Percentiles rank a stretch among this genome's conserved stretches.
These are phyloP conservation scores for Yarrowia divulgata DNA, from an alignment of 805 yeast species.

Conservation along the genomic window DNA sequence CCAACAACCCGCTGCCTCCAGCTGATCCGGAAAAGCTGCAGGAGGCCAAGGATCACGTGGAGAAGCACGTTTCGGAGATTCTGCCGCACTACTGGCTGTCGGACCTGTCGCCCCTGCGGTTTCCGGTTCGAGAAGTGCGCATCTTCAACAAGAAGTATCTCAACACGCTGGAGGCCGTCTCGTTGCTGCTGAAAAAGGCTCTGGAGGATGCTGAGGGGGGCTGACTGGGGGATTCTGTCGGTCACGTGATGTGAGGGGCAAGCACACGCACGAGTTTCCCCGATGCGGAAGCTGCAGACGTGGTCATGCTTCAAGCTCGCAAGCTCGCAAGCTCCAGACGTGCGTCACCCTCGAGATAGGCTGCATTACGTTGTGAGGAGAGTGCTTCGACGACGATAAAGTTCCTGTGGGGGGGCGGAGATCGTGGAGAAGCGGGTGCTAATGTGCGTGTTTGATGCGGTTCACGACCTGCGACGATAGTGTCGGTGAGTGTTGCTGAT, in stretches of 20 bases:
- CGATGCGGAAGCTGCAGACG: too few relatives aligned
- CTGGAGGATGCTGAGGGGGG: conserved; percentile 11
- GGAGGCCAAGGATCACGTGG: not conserved
- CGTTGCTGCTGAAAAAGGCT: conserved; percentile 6
- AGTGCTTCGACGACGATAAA: conserved; percentile 13
- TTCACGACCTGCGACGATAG: too few relatives aligned
- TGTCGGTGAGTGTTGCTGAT: too few relatives aligned
- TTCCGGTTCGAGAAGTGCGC: conserved; percentile 72
- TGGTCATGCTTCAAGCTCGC: too few relatives aligned
- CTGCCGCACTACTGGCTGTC: conserved; percentile 61
- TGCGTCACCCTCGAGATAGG: not conserved
- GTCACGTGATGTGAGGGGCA: too few relatives aligned
- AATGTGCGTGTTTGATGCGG: too few relatives aligned
- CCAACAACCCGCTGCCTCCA: not conserved
- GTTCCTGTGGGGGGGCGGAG: conserved; percentile 28
- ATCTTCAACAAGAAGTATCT: conserved; percentile 53
- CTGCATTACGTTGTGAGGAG: not conserved
- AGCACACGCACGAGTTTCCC: too few relatives aligned
- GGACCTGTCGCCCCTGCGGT: conserved; percentile 69
- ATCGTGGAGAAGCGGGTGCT: conserved; percentile 1
- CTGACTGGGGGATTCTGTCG: not conserved
- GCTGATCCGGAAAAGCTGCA: not conserved
- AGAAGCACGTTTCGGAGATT: conserved; percentile 28
- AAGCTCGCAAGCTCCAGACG: not conserved
- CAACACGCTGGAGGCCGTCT: conserved; percentile 42